phyloP scores from a whole-genome alignment of 441 rosid genomes.

The Hypseocharis bilobata region DNA sequence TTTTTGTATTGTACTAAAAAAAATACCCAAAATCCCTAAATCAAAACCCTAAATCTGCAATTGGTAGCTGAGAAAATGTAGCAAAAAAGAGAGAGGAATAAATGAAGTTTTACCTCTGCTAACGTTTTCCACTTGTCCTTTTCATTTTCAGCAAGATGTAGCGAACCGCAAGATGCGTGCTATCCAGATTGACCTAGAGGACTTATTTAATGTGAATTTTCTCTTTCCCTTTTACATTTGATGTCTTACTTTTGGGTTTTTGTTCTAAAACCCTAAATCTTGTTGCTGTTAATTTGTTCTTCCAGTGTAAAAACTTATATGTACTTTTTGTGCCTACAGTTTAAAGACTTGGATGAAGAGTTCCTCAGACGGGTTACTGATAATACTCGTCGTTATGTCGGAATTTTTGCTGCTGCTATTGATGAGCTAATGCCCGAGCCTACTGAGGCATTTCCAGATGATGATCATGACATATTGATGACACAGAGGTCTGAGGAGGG shows the following conservation, averaged over 20 bases:
- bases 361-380: conserved; percentile 64
- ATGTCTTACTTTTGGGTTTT: neutral
- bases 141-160: conserved; percentile 61
- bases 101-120: neutral
- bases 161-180: conserved; percentile 76
- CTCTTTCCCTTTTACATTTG: neutral
- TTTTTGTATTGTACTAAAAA: neutral
- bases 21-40: neutral
- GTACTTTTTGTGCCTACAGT: conserved; percentile 29
- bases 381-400: conserved; percentile 74
- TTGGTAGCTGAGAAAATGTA: neutral
- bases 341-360: conserved; percentile 57
- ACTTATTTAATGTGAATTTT: conserved; percentile 53
- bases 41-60: conserved; percentile 21
- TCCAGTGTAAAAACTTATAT: neutral
- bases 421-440: conserved; percentile 86
- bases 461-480: conserved; percentile 85
- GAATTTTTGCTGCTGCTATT: conserved; percentile 58
- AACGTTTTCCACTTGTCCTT: neutral
- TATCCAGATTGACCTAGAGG: conserved; percentile 71
- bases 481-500: conserved; percentile 78
- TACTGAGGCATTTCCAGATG: conserved; percentile 77
- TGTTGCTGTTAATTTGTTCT: neutral
- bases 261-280: conserved; percentile 9
- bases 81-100: neutral